A percentile compares a stretch with the other conserved stretches of the same genome.
Evolutionary conservation across 2,329 filamentous ascomycete species (phyloP).

Genomic region (Ophiostoma australiae): DNA sequence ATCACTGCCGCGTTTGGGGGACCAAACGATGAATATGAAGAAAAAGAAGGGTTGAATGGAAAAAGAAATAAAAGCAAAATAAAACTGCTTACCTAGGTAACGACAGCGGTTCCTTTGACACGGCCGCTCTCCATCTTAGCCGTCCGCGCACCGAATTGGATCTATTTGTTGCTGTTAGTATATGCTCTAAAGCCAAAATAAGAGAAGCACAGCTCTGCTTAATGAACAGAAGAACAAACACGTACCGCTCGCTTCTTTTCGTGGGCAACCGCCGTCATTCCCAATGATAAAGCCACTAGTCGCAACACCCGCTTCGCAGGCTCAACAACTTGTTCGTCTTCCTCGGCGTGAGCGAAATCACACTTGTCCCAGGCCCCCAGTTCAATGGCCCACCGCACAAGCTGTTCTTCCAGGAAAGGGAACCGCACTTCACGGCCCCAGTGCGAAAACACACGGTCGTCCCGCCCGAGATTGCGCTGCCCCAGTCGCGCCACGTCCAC

Average conservation of each 20-base stretch:
- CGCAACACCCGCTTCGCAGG: slow-evolving; percentile 77
- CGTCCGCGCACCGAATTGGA: slow-evolving; percentile 76
- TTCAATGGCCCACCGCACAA: slow-evolving; percentile 75
- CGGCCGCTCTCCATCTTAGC: slow-evolving; percentile 73
- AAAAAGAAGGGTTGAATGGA: neutral
- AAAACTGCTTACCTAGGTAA: slow-evolving; percentile 31
- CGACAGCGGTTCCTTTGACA: slow-evolving; percentile 62
- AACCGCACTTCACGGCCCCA: slow-evolving; percentile 88
- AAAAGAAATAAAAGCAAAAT: neutral
- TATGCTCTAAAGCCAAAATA: neutral
- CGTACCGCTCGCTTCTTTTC: slow-evolving; percentile 87
- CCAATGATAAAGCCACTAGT: slow-evolving; percentile 68
- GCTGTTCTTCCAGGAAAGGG: slow-evolving; percentile 80
- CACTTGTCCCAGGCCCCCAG: slow-evolving; percentile 80
- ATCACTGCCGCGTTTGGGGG: slow-evolving; percentile 51
- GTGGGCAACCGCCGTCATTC: slow-evolving; percentile 64
- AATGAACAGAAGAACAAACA: slow-evolving; percentile 39
- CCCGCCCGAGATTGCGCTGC: slow-evolving; percentile 88
- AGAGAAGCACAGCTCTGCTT: neutral
- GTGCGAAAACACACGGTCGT: slow-evolving; percentile 84
- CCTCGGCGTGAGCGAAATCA: slow-evolving; percentile 61
- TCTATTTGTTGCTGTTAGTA: slow-evolving; percentile 41
- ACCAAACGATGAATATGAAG: neutral
- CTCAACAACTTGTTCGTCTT: slow-evolving; percentile 47
- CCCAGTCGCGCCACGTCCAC: slow-evolving; percentile 82